These are phyloP conservation scores for Leptodermis oblonga DNA, from an alignment of 257 asterid species.

Conservation along the genomic window DNA sequence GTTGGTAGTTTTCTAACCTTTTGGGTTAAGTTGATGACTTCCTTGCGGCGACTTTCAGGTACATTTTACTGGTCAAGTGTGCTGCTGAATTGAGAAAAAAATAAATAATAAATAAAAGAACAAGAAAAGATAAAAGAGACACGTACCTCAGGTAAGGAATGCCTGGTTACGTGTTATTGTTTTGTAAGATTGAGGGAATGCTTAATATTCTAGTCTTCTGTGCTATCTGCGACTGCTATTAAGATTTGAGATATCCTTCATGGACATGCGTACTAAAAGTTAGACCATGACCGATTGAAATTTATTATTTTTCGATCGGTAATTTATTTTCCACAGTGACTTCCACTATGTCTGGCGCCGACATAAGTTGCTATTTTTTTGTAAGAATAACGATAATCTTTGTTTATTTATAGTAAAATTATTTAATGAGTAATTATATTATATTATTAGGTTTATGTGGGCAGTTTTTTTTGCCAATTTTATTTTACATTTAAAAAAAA, in stretches of 20 bases:
- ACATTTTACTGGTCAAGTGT: neutral
- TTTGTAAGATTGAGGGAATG: neutral
- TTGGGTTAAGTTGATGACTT: neutral
- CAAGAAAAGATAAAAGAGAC: too few relatives aligned
- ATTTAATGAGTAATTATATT: too few relatives aligned
- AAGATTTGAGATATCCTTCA: neutral
- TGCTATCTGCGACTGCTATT: neutral
- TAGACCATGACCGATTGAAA: conserved; percentile 7
- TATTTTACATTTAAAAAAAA: too few relatives aligned
- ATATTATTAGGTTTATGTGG: too few relatives aligned
- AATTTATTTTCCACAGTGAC: neutral
- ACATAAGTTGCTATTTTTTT: too few relatives aligned
- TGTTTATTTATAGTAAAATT: too few relatives aligned
- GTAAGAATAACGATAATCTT: too few relatives aligned
- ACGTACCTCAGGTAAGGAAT: neutral
- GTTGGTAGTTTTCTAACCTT: neutral
- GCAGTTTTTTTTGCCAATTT: too few relatives aligned
- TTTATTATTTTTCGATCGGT: neutral
- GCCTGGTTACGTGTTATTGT: too few relatives aligned
- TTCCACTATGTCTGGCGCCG: neutral
- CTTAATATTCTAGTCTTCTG: neutral
- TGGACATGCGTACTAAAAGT: conserved; percentile 6
- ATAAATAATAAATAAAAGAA: neutral
- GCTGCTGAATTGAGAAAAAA: neutral
- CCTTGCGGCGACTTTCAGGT: neutral